phyloP scores from a whole-genome alignment of 2,329 filamentous ascomycete genomes.

The Dactylellina parvicollis region DNA sequence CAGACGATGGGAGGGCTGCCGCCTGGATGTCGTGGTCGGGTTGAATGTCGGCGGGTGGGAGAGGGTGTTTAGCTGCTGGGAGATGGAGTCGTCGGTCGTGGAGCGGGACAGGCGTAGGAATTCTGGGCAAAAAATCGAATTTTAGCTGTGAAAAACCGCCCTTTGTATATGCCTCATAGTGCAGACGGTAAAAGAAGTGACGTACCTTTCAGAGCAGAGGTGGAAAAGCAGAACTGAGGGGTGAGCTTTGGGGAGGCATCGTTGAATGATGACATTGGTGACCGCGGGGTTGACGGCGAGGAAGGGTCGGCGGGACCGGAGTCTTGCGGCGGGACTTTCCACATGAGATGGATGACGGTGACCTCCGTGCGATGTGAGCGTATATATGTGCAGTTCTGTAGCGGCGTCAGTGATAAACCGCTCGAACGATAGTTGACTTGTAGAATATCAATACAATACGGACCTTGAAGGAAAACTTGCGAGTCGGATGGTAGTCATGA shows the following conservation, averaged over 20 bases:
- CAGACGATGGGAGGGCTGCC: constrained; percentile 64
- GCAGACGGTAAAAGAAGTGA: neutral
- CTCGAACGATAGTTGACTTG: no score
- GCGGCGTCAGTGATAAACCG: no score
- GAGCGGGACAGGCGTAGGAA: constrained; percentile 87
- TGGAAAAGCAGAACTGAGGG: constrained; percentile 81
- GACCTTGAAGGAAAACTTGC: neutral
- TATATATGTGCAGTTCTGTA: no score
- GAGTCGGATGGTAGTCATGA: neutral
- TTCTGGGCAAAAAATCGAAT: constrained; percentile 66
- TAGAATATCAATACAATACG: no score
- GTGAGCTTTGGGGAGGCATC: constrained; percentile 66
- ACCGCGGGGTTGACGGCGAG: constrained; percentile 2
- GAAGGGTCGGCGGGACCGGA: constrained; percentile 1
- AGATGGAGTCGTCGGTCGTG: constrained; percentile 90
- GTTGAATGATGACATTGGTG: constrained; percentile 31
- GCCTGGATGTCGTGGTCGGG: constrained; percentile 76
- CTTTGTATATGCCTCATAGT: neutral
- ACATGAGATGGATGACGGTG: constrained; percentile 34
- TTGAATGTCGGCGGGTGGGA: constrained; percentile 75
- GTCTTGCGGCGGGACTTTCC: constrained; percentile 43
- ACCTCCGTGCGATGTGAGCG: no score
- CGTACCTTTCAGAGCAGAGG: constrained; percentile 73
- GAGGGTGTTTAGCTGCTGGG: constrained; percentile 85
- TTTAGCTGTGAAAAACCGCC: neutral